A percentile compares a stretch with the other conserved stretches of the same genome.
These are phyloP conservation scores for Knufia fluminis DNA, from an alignment of 2,329 filamentous ascomycete genomes.

Conservation along the genomic window DNA sequence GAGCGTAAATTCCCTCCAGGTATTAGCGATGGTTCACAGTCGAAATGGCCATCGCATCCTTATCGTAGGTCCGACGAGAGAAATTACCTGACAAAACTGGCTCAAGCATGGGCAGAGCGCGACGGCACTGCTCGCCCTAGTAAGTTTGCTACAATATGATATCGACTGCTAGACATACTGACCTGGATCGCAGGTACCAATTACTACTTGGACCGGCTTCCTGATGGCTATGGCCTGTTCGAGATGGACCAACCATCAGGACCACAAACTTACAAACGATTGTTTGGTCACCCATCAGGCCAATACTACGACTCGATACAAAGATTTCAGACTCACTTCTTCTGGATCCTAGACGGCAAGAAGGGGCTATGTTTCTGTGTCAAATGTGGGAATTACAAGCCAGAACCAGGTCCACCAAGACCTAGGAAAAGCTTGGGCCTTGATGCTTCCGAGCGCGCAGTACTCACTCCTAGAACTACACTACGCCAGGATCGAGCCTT, in stretches of 20 bases:
- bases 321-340: conserved; percentile 49
- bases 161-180: not conserved
- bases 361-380: conserved; percentile 41
- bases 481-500: not conserved
- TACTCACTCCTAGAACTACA: not conserved
- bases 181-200: conserved; percentile 32
- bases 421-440: conserved; percentile 10
- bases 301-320: conserved; percentile 45
- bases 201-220: conserved; percentile 46
- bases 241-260: conserved; percentile 37
- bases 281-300: conserved; percentile 48
- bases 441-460: not conserved
- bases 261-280: conserved; percentile 42
- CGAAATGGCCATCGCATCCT: conserved; percentile 29
- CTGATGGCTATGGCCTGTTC: conserved; percentile 45
- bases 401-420: conserved; percentile 8
- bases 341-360: conserved; percentile 44
- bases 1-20: conserved; percentile 23
- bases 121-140: conserved; percentile 28
- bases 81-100: conserved; percentile 41
- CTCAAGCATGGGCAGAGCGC: conserved; percentile 39
- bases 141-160: conserved; percentile 24
- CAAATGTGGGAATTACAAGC: conserved; percentile 31
- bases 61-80: conserved; percentile 33
- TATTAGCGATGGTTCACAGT: conserved; percentile 32